Evolutionary conservation across 805 yeast species (phyloP).

Genomic region (Candida orba): DNA sequence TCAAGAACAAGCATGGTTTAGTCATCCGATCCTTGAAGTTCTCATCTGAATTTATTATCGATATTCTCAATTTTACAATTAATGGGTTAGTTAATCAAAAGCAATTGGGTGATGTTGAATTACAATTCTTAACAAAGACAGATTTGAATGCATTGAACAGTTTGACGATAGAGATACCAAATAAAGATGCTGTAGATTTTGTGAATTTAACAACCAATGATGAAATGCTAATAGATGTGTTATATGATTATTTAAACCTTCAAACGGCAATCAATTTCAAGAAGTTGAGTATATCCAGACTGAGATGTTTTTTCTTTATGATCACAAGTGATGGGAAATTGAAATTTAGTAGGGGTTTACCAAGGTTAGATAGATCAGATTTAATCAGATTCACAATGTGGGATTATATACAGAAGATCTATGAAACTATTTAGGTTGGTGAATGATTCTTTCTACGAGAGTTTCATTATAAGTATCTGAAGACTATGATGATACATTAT

Average conservation of each 20-base stretch:
- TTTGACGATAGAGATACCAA: slow-evolving; percentile 23
- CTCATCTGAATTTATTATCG: slow-evolving; percentile 19
- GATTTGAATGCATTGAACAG: slow-evolving; percentile 16
- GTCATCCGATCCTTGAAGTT: slow-evolving; percentile 21
- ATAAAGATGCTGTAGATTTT: slow-evolving; percentile 20
- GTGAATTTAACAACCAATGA: slow-evolving; percentile 2
- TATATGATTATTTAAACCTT: slow-evolving; percentile 17
- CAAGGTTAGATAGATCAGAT: slow-evolving; percentile 14
- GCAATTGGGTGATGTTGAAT: slow-evolving; percentile 23
- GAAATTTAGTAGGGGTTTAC: slow-evolving; percentile 16
- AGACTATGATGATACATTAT: too few species aligned
- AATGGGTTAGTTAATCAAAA: slow-evolving; percentile 11
- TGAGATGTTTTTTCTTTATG: slow-evolving; percentile 16
- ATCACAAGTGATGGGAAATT: slow-evolving; percentile 19
- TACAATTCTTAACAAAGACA: slow-evolving; percentile 21
- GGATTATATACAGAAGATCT: slow-evolving; percentile 17
- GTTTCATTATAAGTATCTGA: too few species aligned
- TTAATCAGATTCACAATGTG: slow-evolving; percentile 20
- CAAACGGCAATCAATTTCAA: slow-evolving; percentile 25
- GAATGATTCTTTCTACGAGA: neutral
- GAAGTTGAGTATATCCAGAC: slow-evolving; percentile 15
- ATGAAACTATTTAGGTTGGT: neutral
- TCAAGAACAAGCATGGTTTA: slow-evolving; percentile 22
- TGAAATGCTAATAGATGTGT: neutral
- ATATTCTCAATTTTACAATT: slow-evolving; percentile 20